These are phyloP conservation scores for Microsporum canis DNA, from an alignment of 2,329 filamentous ascomycete genomes.

Conservation along the genomic window DNA sequence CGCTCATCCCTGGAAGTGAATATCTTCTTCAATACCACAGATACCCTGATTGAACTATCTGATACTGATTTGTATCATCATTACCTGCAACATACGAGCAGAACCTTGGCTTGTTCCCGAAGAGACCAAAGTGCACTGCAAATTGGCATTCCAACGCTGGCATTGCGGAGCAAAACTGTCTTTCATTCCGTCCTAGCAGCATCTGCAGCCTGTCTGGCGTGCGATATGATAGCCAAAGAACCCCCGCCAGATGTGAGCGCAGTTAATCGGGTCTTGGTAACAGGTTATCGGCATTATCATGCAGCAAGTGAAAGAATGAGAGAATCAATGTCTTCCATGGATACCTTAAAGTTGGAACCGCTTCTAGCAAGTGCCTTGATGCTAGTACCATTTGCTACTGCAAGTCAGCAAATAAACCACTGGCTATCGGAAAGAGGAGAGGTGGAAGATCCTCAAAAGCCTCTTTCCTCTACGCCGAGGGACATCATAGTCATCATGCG, in stretches of 20 bases:
- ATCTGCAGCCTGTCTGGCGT: slow-evolving; percentile 12
- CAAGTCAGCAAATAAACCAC: slow-evolving; percentile 13
- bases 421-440: slow-evolving; percentile 8
- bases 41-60: neutral
- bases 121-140: slow-evolving; percentile 5
- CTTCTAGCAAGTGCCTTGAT: slow-evolving; percentile 14
- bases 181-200: slow-evolving; percentile 9
- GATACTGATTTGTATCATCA: slow-evolving; percentile 6
- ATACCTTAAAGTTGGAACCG: slow-evolving; percentile 10
- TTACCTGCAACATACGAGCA: slow-evolving; percentile 6
- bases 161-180: slow-evolving; percentile 4
- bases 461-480: slow-evolving; percentile 3
- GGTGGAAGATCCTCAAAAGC: neutral
- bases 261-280: slow-evolving; percentile 7
- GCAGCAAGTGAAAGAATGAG: slow-evolving; percentile 15
- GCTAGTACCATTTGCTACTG: slow-evolving; percentile 12
- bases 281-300: slow-evolving; percentile 14
- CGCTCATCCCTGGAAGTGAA: neutral
- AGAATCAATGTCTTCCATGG: slow-evolving; percentile 9
- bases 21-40: neutral
- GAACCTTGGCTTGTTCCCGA: slow-evolving; percentile 1
- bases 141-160: slow-evolving; percentile 6
- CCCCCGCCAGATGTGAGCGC: neutral
- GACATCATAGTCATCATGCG: slow-evolving; percentile 7
- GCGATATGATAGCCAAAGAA: slow-evolving; percentile 13